These are phyloP conservation scores for Pharnaceum exiguum DNA, from an alignment of 148 eudicot genomes.

Conservation along the genomic window DNA sequence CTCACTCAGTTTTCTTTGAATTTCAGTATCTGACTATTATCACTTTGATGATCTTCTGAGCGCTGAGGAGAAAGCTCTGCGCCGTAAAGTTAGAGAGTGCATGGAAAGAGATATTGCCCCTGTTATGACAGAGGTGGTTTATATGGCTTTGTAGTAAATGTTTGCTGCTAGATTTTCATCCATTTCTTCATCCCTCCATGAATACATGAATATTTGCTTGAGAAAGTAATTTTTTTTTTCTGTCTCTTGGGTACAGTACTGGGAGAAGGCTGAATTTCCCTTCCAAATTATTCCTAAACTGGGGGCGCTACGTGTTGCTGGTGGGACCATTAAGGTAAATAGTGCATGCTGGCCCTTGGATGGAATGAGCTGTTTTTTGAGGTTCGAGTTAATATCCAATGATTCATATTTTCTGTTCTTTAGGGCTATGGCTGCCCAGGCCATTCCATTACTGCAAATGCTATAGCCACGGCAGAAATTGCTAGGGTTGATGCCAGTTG, in stretches of 20 bases:
- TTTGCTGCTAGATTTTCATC: no score
- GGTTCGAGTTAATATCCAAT: neutral
- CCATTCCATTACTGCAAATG: slow-evolving; percentile 70
- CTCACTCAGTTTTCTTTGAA: slow-evolving; percentile 16
- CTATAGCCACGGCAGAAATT: slow-evolving; percentile 72
- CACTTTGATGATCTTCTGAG: slow-evolving; percentile 78
- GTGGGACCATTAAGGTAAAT: slow-evolving; percentile 87
- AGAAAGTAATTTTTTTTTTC: slow-evolving; percentile 4
- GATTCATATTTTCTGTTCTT: slow-evolving; percentile 17
- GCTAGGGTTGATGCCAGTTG: slow-evolving; percentile 99
- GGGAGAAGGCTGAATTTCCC: slow-evolving; percentile 98
- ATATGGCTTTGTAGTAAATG: neutral
- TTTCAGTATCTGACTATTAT: slow-evolving; percentile 83
- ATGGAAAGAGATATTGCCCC: slow-evolving; percentile 93
- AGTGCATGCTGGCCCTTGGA: neutral
- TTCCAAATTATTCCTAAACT: slow-evolving; percentile 85
- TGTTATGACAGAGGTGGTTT: slow-evolving; percentile 73
- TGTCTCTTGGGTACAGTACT: slow-evolving; percentile 45
- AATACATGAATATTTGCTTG: neutral
- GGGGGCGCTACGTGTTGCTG: slow-evolving; percentile 61
- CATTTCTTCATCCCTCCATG: no score
- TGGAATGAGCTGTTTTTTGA: neutral
- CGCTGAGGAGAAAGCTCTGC: slow-evolving; percentile 58
- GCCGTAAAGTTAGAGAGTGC: slow-evolving; percentile 67
- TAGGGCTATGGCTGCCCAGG: slow-evolving; percentile 98